Evolutionary conservation across 1,284 basidiomycete species (phyloP), one percentile per base, ranked within the genome.

Genomic region (Malassezia dermatis): DNA sequence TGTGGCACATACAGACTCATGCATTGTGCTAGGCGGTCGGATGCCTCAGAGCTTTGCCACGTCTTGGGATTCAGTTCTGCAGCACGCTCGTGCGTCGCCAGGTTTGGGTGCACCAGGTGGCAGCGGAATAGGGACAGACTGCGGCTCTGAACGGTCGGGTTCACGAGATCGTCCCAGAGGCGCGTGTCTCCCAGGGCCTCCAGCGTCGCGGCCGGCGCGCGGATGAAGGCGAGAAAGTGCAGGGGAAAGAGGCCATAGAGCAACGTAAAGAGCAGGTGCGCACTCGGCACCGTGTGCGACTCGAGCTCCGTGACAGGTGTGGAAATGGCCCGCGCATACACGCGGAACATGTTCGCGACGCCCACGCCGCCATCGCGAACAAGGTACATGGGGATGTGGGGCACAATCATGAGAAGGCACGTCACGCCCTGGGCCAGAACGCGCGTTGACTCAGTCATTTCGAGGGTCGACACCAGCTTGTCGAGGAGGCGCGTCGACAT

Each of bases 221-320:
- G 82, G 58, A 89, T 73, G 73, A 90, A 90, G 56, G 79, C 79
- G 54, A 90, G 77, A 43, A 84, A 77, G 77, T 89, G 89, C 78
- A 83, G 85, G 2, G 88, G 88, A 75, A 86, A 91, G 50, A 91
- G 80, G 65, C 88, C 90, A 75, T 89, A 91, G 61, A 91, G 77
- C 52, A 82, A 79, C 7, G 85, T 84, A 76, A 89, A 90, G 34
- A 76, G 66, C 23, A 60, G 53, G 15, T 61, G 50, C 2, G 73
- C 66, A 37, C 74, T 63, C 39, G 62, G 56, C 53, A 28, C 58
- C 58, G 26, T 62, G 58, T 35, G 28, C 62, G 56, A 11, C 51
- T 52, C 50, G 63, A 65, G 27, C 49, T 35, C 12, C 60, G 62
- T 62, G 55, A 68, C 68, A 69, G 40, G 37, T 19, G 37, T 39